Base-by-base conservation (phyloP, 371 early-diverging fungal genomes). In the Nematocida sp. region DNA sequence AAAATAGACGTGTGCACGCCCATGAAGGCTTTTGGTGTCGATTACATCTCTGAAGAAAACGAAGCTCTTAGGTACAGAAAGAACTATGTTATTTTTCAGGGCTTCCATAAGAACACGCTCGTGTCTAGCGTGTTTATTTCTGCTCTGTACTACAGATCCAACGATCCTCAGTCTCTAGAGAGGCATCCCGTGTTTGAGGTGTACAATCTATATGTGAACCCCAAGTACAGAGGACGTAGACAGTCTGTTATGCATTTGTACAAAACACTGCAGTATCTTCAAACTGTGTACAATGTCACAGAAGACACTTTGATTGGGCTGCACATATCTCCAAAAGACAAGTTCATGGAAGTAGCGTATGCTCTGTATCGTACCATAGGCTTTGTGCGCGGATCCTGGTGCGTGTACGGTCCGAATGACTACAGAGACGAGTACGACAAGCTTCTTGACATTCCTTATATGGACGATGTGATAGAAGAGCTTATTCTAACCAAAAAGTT, bases 241-340 rank as follows among this genome's bases (percentile, higher is more conserved):
- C 34, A 29, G 34, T 70, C 58, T 3, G 49, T 62, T 34, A 19
- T 17, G 5, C 74, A 70, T 29, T 19, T 70, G 31, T 58, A 70
- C 46, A 29, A 32, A 2, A 31, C 74, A 13, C 23, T 70, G 23
- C 57, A 62, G 52, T 36, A 56, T 4, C 29, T 70, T 4, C 43
- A 50, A 34, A 46, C 31, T 0, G 50, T 70, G 29, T 70, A 70
- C 51, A 19, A 31, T 2, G 50, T 62, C 1, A 46, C 29, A 3
- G 40, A 27, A 27, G 21, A 13, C 5, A 8, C 32, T 2, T 60
- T 40, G 29, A 17, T 70, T 13, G 50, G 21, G 15, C 50, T 70
- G 34, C 74, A 70, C 52, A 45, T 70, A 3, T 70, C 74, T 13
- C 74, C 74, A 29, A 37, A 15, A 13, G 74, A 70, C 32, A 49